Conservation (phyloP, 2,329 filamentous ascomycete species). For the Hymenoscyphus albidus region DNA sequence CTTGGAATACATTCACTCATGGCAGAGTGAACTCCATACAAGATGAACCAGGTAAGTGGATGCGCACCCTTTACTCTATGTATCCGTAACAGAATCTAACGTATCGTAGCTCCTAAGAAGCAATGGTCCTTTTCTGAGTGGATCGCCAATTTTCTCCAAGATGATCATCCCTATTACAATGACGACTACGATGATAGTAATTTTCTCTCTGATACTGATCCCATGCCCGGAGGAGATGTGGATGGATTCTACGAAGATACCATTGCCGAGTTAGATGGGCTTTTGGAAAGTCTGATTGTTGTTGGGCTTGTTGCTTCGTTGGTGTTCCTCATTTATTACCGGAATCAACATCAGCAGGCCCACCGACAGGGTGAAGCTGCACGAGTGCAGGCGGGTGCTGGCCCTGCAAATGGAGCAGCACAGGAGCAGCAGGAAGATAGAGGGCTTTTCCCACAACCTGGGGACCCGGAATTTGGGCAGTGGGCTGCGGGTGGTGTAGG, state of each 20-base stretch:
- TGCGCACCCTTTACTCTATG: no score
- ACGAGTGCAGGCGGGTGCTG: constrained; percentile 35
- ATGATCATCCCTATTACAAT: constrained; percentile 55
- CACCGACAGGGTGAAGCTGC: constrained; percentile 43
- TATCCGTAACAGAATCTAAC: constrained; percentile 30
- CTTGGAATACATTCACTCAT: constrained; percentile 90
- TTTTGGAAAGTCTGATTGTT: constrained; percentile 82
- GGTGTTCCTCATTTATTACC: constrained; percentile 75
- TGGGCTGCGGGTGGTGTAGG: constrained; percentile 64
- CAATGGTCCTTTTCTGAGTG: constrained; percentile 80
- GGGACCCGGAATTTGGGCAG: constrained; percentile 63
- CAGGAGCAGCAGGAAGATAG: constrained; percentile 39
- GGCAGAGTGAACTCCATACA: constrained; percentile 91
- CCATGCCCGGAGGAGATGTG: constrained; percentile 52
- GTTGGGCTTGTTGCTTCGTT: constrained; percentile 71
- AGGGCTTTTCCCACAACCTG: constrained; percentile 62
- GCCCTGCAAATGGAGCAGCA: constrained; percentile 23
- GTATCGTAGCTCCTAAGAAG: constrained; percentile 57
- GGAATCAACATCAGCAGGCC: constrained; percentile 64
- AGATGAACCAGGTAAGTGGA: constrained; percentile 71
- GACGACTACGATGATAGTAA: constrained; percentile 44
- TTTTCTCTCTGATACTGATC: constrained; percentile 46
- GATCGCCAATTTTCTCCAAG: constrained; percentile 78
- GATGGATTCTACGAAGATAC: constrained; percentile 57
- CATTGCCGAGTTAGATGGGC: constrained; percentile 61